Evolutionary conservation across 2,329 filamentous ascomycete genomes (phyloP).

Genomic region (Curvularia hawaiiensis): DNA sequence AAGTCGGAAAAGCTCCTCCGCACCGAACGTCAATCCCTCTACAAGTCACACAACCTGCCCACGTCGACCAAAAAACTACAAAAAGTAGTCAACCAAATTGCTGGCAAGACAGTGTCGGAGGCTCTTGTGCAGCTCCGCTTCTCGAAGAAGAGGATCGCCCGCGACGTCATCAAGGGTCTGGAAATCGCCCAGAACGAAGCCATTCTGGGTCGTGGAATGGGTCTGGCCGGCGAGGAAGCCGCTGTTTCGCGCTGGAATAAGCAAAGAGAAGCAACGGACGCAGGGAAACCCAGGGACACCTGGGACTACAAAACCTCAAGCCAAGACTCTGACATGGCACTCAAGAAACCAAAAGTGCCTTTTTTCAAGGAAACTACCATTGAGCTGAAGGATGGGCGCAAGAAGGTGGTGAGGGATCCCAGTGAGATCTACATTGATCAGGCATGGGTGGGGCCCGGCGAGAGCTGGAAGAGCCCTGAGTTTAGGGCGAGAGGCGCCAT

Average conservation of each 20-base stretch:
- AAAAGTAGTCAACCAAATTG: slow-evolving; percentile 83
- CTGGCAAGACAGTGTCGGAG: slow-evolving; percentile 91
- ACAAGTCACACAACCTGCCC: slow-evolving; percentile 74
- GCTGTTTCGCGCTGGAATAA: slow-evolving; percentile 28
- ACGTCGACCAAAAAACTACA: slow-evolving; percentile 93
- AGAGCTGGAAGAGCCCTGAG: slow-evolving; percentile 58
- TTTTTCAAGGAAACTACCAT: slow-evolving; percentile 60
- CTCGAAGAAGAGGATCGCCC: slow-evolving; percentile 89
- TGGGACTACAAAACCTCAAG: slow-evolving; percentile 21
- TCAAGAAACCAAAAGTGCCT: slow-evolving; percentile 16
- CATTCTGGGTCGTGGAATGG: slow-evolving; percentile 83
- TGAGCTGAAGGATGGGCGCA: slow-evolving; percentile 74
- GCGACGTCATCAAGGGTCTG: slow-evolving; percentile 78
- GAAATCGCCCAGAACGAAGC: slow-evolving; percentile 82
- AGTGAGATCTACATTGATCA: slow-evolving; percentile 89
- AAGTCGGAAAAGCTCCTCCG: slow-evolving; percentile 71
- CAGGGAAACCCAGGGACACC: slow-evolving; percentile 13
- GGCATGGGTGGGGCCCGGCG: slow-evolving; percentile 86
- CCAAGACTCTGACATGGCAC: slow-evolving; percentile 6
- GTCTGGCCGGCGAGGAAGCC: slow-evolving; percentile 56
- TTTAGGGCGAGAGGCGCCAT: slow-evolving; percentile 77
- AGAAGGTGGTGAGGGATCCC: slow-evolving; percentile 72
- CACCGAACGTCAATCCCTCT: slow-evolving; percentile 62
- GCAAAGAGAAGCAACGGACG: slow-evolving; percentile 22
- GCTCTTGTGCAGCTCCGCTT: slow-evolving; percentile 95